Evolutionary conservation across 2,329 filamentous ascomycete species (phyloP), one percentile per base, ranked within the genome.

Genomic region (Clarireedia hainanense): DNA sequence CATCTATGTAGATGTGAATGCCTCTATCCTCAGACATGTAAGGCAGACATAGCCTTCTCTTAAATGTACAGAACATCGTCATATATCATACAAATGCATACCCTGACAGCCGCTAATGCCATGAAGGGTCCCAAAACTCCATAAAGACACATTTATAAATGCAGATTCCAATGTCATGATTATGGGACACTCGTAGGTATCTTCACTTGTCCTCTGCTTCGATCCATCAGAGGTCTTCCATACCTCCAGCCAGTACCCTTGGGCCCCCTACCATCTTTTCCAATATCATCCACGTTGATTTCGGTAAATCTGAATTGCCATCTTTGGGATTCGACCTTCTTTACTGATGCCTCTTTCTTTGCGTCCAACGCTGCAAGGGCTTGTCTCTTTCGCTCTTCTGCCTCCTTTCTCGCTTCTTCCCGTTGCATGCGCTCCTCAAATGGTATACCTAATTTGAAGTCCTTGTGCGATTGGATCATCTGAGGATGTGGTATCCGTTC

Each of bases 261-360:
- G 37, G 72, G 70, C 4, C 76, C 73, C 57, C 78, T 75, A 23
- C 83, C 83, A 50, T 76, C 70, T 23, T 69, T 71, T 34, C 83
- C 83, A 2, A 77, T 79, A 55, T 75, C 72, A 50, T 85, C 80
- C 5, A 78, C 76, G 63, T 79, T 79, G 63, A 81, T 74, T 60
- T 81, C 72, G 65, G 78, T 78, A 67, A 86, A 80, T n/a, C 81
- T 74, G 69, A 84, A 86, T 68, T 85, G 78, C 69, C 78, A 83
- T 53, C 82, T 74, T 6, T 75, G 61, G 14, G 60, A 76, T 46
- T 74, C 67, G 45, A 82, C 71, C 36, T 72, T 75, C 47, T 66
- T 75, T 10, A 74, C 78, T 54, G 64, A 63, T 36, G 68, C 67
- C 59, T 74, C 72, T 52, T 74, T 72, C 23, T 68, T 66, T 46